Percentiles rank a stretch among this genome's conserved stretches.
Conservation (phyloP, 495 filamentous ascomycete genomes). For the Aspergillus steynii region DNA sequence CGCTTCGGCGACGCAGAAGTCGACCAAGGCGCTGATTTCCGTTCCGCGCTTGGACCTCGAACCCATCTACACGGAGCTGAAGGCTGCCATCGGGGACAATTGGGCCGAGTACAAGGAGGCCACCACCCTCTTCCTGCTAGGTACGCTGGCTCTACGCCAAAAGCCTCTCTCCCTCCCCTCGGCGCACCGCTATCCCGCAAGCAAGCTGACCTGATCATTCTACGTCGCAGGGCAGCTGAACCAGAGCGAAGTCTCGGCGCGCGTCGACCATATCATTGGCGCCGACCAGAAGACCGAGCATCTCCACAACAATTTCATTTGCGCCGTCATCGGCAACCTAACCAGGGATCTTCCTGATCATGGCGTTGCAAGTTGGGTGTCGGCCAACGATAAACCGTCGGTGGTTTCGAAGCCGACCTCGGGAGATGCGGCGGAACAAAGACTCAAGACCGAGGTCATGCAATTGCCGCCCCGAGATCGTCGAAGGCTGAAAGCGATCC, state of each 20-base stretch:
- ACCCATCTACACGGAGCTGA: slow-evolving; percentile 83
- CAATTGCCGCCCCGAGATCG: slow-evolving; percentile 82
- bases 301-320: slow-evolving; percentile 87
- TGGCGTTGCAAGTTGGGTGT: slow-evolving; percentile 93
- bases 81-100: slow-evolving; percentile 75
- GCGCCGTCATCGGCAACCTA: slow-evolving; percentile 82
- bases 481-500: slow-evolving; percentile 79
- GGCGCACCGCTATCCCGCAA: neutral
- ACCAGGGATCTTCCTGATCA: slow-evolving; percentile 86
- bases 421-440: slow-evolving; percentile 87
- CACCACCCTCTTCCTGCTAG: slow-evolving; percentile 75
- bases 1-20: slow-evolving; percentile 53
- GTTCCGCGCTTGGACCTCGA: slow-evolving; percentile 88
- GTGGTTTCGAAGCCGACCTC: slow-evolving; percentile 74
- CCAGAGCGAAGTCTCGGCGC: slow-evolving; percentile 76
- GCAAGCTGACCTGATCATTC: slow-evolving; percentile 8
- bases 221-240: slow-evolving; percentile 69
- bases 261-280: slow-evolving; percentile 71
- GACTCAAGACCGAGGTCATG: slow-evolving; percentile 93
- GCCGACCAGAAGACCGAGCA: slow-evolving; percentile 70
- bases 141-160: slow-evolving; percentile 49
- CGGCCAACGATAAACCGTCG: slow-evolving; percentile 91
- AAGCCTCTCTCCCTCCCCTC: slow-evolving; percentile 1
- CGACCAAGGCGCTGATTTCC: slow-evolving; percentile 60
- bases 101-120: slow-evolving; percentile 89